Base-by-base conservation (phyloP, 306 rosid species). In the Ziziphus jujuba region DNA sequence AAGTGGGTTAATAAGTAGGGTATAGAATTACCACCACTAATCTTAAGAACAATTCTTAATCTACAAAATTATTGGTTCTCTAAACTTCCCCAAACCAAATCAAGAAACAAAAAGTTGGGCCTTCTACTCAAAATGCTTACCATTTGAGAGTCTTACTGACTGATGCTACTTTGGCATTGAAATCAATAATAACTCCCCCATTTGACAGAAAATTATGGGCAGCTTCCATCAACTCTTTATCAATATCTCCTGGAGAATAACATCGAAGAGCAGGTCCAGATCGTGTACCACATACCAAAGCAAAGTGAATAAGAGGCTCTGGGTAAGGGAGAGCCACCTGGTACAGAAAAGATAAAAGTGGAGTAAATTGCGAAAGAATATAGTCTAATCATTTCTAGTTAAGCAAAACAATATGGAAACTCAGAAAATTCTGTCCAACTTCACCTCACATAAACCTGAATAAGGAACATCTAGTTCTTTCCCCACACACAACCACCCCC, bases 271-370 rank as follows among this genome's bases (percentile, higher is more conserved):
- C 79, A 57, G 96, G 97, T 48, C 96, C 91, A 54, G 90, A 87
- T 70, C 87, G 96, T 63, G 89, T 87, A 54, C 96, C 97, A 59
- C 73, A 78, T 33, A 81, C 93, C 71, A 90, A 77, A 7, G 93
- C 89, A 77, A 90, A 87, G 78, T 92, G 98, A 76, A 84, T 75
- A 61, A 92, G 89, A 77, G 97, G 96, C 80, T 92, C 98, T 19
- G 89, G 66, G 69, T 86, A 90, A 69, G 93, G 93, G 71, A 92
- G 93, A 53, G 96, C 92, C 65, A 80, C 84, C 98, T 90, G 79
- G 50, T 54, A 60, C 11, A 75, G 44, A 67, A 61, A 16, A 34
- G 73, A 69, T 54, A 57, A 56, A 59, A 66, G 48, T 51, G 17
- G 28, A 53, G 38, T 9, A 2, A 59, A 22, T 24, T 33, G 55